Percentiles rank a stretch among this genome's conserved stretches.
These are phyloP conservation scores for Knufia fluminis DNA, from an alignment of 2,329 filamentous ascomycete genomes.

Conservation along the genomic window DNA sequence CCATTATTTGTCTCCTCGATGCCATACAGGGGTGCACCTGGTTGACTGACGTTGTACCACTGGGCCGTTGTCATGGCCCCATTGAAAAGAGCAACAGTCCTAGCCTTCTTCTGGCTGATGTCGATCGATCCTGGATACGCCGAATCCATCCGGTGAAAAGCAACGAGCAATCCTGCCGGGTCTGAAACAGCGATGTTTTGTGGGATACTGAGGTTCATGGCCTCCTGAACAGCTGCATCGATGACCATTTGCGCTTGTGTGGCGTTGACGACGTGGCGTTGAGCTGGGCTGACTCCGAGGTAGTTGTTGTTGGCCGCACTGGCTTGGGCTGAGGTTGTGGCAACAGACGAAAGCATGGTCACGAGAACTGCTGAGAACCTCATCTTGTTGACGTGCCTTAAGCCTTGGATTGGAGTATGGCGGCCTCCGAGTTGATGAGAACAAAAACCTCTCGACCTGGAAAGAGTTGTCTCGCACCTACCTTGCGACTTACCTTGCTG, in stretches of 20 bases:
- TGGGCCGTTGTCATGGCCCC: constrained; percentile 10
- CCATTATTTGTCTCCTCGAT: constrained; percentile 17
- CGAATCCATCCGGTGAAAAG: constrained; percentile 17
- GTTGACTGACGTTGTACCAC: constrained; percentile 11
- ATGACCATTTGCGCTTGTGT: constrained; percentile 13
- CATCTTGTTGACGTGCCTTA: no score
- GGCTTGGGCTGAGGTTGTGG: background rate
- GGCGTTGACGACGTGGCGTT: constrained; percentile 14
- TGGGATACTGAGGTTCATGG: constrained; percentile 9
- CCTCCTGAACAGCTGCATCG: constrained; percentile 9
- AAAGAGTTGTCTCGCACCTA: no score
- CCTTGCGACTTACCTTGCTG: no score
- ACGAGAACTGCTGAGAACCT: background rate
- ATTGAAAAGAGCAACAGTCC: constrained; percentile 15
- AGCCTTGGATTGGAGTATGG: no score
- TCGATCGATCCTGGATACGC: constrained; percentile 11
- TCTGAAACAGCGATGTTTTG: constrained; percentile 18
- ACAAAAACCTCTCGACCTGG: no score
- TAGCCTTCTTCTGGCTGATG: constrained; percentile 17
- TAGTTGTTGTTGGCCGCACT: constrained; percentile 10
- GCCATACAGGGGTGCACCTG: constrained; percentile 13
- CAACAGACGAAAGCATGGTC: background rate
- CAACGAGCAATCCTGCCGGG: constrained; percentile 13
- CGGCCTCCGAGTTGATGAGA: no score
- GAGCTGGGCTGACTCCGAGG: constrained; percentile 11